phyloP scores from a whole-genome alignment of 108 stramenopile species.

The Bacterosira constricta region DNA sequence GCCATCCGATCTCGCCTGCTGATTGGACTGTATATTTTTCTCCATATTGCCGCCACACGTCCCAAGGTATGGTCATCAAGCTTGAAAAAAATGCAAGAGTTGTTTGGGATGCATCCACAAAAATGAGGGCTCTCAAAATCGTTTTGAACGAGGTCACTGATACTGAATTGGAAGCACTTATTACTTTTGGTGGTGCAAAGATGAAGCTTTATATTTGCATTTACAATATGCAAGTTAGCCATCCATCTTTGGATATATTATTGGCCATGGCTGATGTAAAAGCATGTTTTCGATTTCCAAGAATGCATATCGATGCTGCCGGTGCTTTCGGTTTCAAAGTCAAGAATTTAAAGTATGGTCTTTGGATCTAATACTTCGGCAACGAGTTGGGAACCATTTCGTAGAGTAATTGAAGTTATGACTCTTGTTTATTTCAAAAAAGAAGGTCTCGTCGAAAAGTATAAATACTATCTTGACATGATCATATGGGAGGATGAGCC shows the following conservation, averaged over 20 bases:
- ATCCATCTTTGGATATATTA: background rate
- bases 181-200: background rate
- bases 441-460: background rate
- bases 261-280: background rate
- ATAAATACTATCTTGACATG: background rate
- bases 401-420: background rate
- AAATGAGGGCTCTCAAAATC: background rate
- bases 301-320: background rate
- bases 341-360: too few species aligned
- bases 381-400: background rate
- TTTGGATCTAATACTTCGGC: background rate
- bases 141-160: background rate
- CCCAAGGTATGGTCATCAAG: background rate
- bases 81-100: background rate
- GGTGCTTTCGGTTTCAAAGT: background rate
- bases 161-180: background rate
- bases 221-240: background rate
- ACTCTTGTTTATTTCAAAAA: background rate
- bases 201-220: background rate
- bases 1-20: too few species aligned
- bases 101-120: background rate
- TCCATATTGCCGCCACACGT: background rate
- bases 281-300: slow-evolving; percentile 1
- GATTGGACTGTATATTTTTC: background rate
- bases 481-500: background rate